These are phyloP conservation scores for Nigrospora sphaerica DNA, from an alignment of 2,329 filamentous ascomycete species.

Conservation along the genomic window DNA sequence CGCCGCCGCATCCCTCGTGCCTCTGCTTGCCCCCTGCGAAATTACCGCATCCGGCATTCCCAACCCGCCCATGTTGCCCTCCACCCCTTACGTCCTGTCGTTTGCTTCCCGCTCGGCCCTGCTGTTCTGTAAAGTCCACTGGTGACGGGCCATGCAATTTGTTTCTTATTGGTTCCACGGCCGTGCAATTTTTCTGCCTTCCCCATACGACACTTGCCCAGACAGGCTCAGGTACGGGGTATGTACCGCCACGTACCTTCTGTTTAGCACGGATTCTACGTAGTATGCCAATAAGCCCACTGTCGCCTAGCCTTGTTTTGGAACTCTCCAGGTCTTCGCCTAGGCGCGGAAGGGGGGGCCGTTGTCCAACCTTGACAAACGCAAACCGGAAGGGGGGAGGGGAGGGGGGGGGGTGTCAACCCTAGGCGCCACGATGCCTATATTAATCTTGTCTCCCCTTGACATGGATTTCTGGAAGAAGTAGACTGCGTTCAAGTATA, in stretches of 20 bases:
- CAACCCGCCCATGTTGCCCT: neutral
- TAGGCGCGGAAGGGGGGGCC: neutral
- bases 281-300: neutral
- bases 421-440: conserved; percentile 1
- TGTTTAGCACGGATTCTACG: neutral
- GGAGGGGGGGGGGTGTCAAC: neutral
- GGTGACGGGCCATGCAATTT: neutral
- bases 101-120: too few species aligned
- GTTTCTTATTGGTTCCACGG: neutral
- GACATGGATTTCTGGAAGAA: neutral
- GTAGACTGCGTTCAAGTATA: neutral
- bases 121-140: neutral
- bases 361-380: too few species aligned
- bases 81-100: too few species aligned
- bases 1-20: too few species aligned
- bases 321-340: neutral
- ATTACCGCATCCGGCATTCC: conserved; percentile 1
- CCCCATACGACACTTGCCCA: neutral
- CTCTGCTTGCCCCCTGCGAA: neutral
- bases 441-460: neutral
- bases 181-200: neutral
- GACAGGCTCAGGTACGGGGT: neutral
- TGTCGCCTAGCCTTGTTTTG: neutral
- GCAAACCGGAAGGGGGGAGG: neutral
- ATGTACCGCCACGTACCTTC: neutral